Percentiles rank a stretch among this genome's conserved stretches.
Evolutionary conservation across 2,329 filamentous ascomycete genomes (phyloP).

Genomic region (Cladorrhinum sp.): DNA sequence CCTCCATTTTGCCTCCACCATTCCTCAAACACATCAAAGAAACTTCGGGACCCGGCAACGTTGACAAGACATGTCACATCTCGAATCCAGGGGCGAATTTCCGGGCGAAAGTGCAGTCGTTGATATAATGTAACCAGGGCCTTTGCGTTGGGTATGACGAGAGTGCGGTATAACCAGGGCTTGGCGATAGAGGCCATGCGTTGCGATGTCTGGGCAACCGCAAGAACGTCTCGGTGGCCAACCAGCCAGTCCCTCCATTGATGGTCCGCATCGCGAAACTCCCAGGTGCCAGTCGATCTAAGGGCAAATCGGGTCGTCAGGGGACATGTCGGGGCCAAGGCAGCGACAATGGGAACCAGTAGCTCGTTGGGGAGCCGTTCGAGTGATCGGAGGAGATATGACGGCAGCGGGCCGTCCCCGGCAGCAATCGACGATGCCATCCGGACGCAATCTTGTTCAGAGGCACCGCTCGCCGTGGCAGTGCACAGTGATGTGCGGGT

Average conservation of each 20-base stretch:
- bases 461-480: not conserved
- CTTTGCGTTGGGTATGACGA: slow-evolving; percentile 25
- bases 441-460: not conserved
- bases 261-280: slow-evolving; percentile 24
- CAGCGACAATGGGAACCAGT: slow-evolving; percentile 27
- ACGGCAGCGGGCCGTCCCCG: slow-evolving; percentile 10
- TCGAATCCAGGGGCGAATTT: slow-evolving; percentile 25
- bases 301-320: slow-evolving; percentile 29
- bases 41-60: slow-evolving; percentile 17
- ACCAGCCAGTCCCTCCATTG: slow-evolving; percentile 28
- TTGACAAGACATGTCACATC: slow-evolving; percentile 28
- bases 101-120: slow-evolving; percentile 21
- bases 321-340: slow-evolving; percentile 23
- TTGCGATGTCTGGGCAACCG: slow-evolving; percentile 26
- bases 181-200: slow-evolving; percentile 27
- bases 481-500: not conserved
- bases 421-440: slow-evolving; percentile 20
- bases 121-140: slow-evolving; percentile 24
- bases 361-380: slow-evolving; percentile 28
- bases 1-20: slow-evolving; percentile 24
- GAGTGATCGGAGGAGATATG: slow-evolving; percentile 13
- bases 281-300: slow-evolving; percentile 27
- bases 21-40: slow-evolving; percentile 20
- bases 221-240: slow-evolving; percentile 22
- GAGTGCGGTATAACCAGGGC: slow-evolving; percentile 28